These are phyloP conservation scores for Cladosporium sp. DNA, from an alignment of 2,329 filamentous ascomycete genomes.

Conservation along the genomic window DNA sequence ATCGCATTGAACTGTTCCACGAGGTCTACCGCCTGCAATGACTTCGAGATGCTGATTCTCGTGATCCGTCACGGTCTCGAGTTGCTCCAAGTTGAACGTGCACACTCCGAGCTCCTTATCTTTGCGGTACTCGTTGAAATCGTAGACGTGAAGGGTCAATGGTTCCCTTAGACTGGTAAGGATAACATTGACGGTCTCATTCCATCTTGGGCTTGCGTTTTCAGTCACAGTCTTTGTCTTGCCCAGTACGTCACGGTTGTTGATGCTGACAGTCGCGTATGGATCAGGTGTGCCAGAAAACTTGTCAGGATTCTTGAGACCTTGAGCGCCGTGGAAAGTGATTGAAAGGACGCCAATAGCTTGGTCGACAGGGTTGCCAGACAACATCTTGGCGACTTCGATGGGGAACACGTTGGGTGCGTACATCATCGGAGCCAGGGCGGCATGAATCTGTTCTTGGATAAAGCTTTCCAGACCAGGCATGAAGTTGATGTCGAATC, in stretches of 20 bases:
- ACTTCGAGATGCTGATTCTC: slow-evolving; percentile 86
- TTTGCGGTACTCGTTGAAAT: slow-evolving; percentile 94
- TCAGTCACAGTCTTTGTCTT: slow-evolving; percentile 86
- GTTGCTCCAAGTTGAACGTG: slow-evolving; percentile 76
- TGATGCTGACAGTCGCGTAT: slow-evolving; percentile 80
- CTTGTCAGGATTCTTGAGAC: slow-evolving; percentile 91
- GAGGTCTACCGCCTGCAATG: slow-evolving; percentile 74
- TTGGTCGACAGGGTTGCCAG: slow-evolving; percentile 88
- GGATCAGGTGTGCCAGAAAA: slow-evolving; percentile 90
- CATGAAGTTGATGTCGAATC: slow-evolving; percentile 99
- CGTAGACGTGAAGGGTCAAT: slow-evolving; percentile 78
- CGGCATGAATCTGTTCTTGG: slow-evolving; percentile 91
- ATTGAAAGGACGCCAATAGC: slow-evolving; percentile 91
- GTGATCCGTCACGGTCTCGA: slow-evolving; percentile 71
- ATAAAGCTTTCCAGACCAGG: slow-evolving; percentile 92
- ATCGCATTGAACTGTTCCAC: slow-evolving; percentile 75
- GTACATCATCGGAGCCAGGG: slow-evolving; percentile 96
- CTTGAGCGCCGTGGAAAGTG: slow-evolving; percentile 84
- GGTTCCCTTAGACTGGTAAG: slow-evolving; percentile 86
- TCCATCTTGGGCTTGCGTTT: slow-evolving; percentile 85
- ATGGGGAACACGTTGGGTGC: slow-evolving; percentile 96
- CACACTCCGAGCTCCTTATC: slow-evolving; percentile 90
- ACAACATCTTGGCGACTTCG: slow-evolving; percentile 96
- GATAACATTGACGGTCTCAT: slow-evolving; percentile 94
- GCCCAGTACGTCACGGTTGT: slow-evolving; percentile 74